These are phyloP conservation scores for Canavalia ensiformis DNA, from an alignment of 306 rosid genomes.

Conservation along the genomic window DNA sequence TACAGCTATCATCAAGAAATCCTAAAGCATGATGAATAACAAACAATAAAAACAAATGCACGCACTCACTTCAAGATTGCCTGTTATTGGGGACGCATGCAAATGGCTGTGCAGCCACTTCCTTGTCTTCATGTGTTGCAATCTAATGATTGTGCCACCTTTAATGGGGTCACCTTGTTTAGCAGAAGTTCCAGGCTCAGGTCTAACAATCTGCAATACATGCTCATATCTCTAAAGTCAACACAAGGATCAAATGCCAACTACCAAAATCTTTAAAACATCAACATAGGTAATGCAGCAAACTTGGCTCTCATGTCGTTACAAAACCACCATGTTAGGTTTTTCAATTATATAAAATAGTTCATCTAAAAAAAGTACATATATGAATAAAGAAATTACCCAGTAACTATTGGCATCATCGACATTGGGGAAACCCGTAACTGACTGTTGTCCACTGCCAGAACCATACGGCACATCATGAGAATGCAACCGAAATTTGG, in stretches of 20 bases:
- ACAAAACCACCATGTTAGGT: background rate
- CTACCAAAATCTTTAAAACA: background rate
- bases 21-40: background rate
- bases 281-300: background rate
- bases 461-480: slow-evolving; percentile 99
- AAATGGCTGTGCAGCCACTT: slow-evolving; percentile 99
- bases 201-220: slow-evolving; percentile 76
- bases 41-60: background rate
- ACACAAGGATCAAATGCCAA: slow-evolving; percentile 14
- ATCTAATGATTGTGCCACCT: slow-evolving; percentile 84
- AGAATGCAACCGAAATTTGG: slow-evolving; percentile 91
- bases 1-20: slow-evolving; percentile 12
- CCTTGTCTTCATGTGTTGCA: slow-evolving; percentile 97
- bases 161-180: slow-evolving; percentile 90
- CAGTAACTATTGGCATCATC: slow-evolving; percentile 97
- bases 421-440: slow-evolving; percentile 86
- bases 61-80: slow-evolving; percentile 86
- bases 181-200: slow-evolving; percentile 70
- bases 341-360: background rate
- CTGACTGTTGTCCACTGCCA: slow-evolving; percentile 99
- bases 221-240: slow-evolving; percentile 4
- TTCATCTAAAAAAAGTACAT: no score
- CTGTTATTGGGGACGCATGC: slow-evolving; percentile 91
- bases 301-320: background rate
- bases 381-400: slow-evolving; percentile 56